Evolutionary conservation across 2,329 filamentous ascomycete genomes (phyloP), one percentile per base, ranked within the genome.

Genomic region (Fusarium anthophilum): DNA sequence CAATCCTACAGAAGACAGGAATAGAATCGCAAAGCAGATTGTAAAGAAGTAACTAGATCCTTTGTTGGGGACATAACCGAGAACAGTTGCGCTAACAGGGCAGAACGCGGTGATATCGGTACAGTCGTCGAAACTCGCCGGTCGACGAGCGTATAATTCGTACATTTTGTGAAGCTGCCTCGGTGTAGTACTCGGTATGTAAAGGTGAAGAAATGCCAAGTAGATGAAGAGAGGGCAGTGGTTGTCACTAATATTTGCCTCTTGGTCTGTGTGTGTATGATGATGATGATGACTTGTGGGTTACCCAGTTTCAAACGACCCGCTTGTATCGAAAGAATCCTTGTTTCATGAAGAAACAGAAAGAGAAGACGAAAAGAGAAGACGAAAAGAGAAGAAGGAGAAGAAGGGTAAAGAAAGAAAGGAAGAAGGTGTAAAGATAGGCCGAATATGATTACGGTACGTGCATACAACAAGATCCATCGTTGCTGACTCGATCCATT

Each of bases 21-120:
- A 76, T 13, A 83, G 82, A 6, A 87, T 44, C 13, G 82, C 87
- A 67, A 89, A 91, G 26, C 82, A 83, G 58, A 85, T 80, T 47
- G 85, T 81, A 78, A 89, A 88, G 77, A 91, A 87, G 74, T 85
- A 82, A 79, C 90, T 89, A 73, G 88, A 86, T 54, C 86, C 86
- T n/a, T 85, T 77, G 74, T 88, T 89, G 12, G 89, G 89, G 39
- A 84, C 84, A 81, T 91, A 91, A 54, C 88, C 88, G 39, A 88
- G 81, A 18, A 88, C 87, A 6, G 88, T 90, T 37, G 80, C 82
- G 45, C 81, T 67, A 72, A 90, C 87, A n/a, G 87, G 87, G 71
- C 88, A 90, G 44, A 74, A 63, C 6, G 77, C 65, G 14, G 82
- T 82, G 69, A 89, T 80, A 22, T 76, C 78, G 15, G 70, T 75